Conservation (phyloP, 2,329 filamentous ascomycete species). For the Tolypocladium cylindrosporum region DNA sequence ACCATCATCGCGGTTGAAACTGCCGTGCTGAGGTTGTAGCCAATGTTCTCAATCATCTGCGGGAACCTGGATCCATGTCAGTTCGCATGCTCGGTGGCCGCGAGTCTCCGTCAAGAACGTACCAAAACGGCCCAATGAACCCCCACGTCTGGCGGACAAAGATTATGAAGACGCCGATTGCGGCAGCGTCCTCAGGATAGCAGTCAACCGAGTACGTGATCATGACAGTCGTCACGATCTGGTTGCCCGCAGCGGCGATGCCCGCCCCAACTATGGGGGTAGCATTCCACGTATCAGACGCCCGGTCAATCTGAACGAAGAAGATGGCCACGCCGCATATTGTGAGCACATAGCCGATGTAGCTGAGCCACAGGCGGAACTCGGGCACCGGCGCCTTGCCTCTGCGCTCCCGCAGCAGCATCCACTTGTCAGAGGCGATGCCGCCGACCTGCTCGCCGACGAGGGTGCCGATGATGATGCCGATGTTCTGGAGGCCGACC, state of each 20-base stretch:
- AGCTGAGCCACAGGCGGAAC: slow-evolving; percentile 46
- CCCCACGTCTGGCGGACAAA: slow-evolving; percentile 44
- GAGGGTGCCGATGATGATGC: slow-evolving; percentile 44
- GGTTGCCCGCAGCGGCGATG: slow-evolving; percentile 43
- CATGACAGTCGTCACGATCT: slow-evolving; percentile 50
- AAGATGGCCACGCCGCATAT: slow-evolving; percentile 45
- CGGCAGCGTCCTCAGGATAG: slow-evolving; percentile 38
- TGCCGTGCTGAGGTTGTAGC: neutral
- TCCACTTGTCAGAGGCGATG: slow-evolving; percentile 40
- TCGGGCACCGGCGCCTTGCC: slow-evolving; percentile 30
- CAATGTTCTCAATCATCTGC: slow-evolving; percentile 4
- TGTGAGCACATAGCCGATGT: slow-evolving; percentile 38
- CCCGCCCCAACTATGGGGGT: slow-evolving; percentile 45
- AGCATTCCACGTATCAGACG: slow-evolving; percentile 39
- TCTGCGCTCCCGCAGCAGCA: slow-evolving; percentile 27
- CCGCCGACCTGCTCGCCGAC: slow-evolving; percentile 50
- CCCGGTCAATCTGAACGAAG: slow-evolving; percentile 36
- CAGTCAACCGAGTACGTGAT: slow-evolving; percentile 53
- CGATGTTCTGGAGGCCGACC: slow-evolving; percentile 47
- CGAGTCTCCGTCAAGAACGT: neutral
- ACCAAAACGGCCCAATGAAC: slow-evolving; percentile 30
- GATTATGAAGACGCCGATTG: slow-evolving; percentile 48
- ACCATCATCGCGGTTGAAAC: slow-evolving; percentile 1
- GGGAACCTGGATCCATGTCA: slow-evolving; percentile 1
- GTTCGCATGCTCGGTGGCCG: neutral